Conservation (phyloP, 768 basidiomycete species). For the Thelephora ganbajun region DNA sequence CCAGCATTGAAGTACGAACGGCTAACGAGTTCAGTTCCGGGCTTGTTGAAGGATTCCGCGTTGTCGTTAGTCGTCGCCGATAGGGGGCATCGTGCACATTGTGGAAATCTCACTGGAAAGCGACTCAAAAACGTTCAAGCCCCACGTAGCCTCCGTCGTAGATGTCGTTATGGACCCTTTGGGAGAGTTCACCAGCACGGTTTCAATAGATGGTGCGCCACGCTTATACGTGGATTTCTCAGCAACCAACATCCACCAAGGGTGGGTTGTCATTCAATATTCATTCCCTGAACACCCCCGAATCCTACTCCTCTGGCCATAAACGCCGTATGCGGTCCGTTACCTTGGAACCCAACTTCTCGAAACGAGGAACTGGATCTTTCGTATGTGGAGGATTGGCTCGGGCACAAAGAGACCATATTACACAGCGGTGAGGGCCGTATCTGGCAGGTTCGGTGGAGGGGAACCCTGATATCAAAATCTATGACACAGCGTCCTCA, state of each 20-base stretch:
- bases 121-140: conserved; percentile 86
- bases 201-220: conserved; percentile 79
- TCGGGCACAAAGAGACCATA: conserved; percentile 83
- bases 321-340: conserved; percentile 86
- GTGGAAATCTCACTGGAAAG: conserved; percentile 64
- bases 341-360: conserved; percentile 83
- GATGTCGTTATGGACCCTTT: conserved; percentile 78
- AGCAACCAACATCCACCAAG: not conserved
- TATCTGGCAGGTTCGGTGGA: conserved; percentile 87
- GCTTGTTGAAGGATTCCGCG: conserved; percentile 81
- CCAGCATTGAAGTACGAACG: conserved; percentile 86
- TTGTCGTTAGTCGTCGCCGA: conserved; percentile 69
- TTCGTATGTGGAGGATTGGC: conserved; percentile 92
- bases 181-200: conserved; percentile 78
- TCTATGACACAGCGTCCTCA: conserved; percentile 74
- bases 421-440: conserved; percentile 83
- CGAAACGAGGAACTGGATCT: conserved; percentile 58
- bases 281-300: conserved; percentile 63
- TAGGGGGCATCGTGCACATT: conserved; percentile 80
- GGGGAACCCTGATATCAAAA: conserved; percentile 80
- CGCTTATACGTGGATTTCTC: not conserved
- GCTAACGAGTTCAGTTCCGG: conserved; percentile 54
- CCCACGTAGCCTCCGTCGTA: conserved; percentile 76
- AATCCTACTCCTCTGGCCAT: conserved; percentile 79
- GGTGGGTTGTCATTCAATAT: conserved; percentile 67